Percentiles rank a stretch among this genome's conserved stretches.
phyloP scores from a whole-genome alignment of 2,329 filamentous ascomycete genomes.

The Scytalidium lignicola region DNA sequence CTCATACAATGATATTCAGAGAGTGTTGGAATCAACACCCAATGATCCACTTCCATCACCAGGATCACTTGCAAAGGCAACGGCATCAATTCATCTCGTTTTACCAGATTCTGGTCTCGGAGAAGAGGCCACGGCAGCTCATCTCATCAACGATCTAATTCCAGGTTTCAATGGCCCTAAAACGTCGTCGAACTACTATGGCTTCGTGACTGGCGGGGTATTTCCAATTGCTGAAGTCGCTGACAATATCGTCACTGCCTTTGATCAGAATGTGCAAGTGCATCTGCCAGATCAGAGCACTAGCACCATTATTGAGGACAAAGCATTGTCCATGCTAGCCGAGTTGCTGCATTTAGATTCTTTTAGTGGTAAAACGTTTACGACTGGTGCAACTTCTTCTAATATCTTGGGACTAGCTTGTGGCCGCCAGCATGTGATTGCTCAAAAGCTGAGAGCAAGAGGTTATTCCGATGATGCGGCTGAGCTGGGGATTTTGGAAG shows the following conservation, averaged over 20 bases:
- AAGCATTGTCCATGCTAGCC: constrained; percentile 63
- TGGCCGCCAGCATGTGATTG: constrained; percentile 64
- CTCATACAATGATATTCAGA: constrained; percentile 18
- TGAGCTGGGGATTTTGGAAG: constrained; percentile 63
- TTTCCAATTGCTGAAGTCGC: constrained; percentile 77
- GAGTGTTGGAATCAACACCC: constrained; percentile 13
- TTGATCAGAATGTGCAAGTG: constrained; percentile 81
- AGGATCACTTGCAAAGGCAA: constrained; percentile 14
- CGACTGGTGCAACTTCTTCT: constrained; percentile 65
- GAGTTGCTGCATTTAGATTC: constrained; percentile 56
- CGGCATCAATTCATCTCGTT: constrained; percentile 25
- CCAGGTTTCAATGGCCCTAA: constrained; percentile 31
- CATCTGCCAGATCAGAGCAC: constrained; percentile 74
- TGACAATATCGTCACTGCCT: constrained; percentile 74
- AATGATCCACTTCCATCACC: constrained; percentile 20
- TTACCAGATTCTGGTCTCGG: constrained; percentile 38
- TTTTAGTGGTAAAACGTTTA: constrained; percentile 74
- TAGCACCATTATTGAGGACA: constrained; percentile 70
- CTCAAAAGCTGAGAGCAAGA: constrained; percentile 26
- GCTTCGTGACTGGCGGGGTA: constrained; percentile 79
- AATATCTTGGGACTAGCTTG: constrained; percentile 62
- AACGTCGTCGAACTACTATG: constrained; percentile 57
- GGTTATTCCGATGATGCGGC: constrained; percentile 46
- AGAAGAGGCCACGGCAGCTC: constrained; percentile 33
- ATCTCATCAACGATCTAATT: constrained; percentile 39